phyloP scores from a whole-genome alignment of 331 rosid species.

The Ulmus americana region DNA sequence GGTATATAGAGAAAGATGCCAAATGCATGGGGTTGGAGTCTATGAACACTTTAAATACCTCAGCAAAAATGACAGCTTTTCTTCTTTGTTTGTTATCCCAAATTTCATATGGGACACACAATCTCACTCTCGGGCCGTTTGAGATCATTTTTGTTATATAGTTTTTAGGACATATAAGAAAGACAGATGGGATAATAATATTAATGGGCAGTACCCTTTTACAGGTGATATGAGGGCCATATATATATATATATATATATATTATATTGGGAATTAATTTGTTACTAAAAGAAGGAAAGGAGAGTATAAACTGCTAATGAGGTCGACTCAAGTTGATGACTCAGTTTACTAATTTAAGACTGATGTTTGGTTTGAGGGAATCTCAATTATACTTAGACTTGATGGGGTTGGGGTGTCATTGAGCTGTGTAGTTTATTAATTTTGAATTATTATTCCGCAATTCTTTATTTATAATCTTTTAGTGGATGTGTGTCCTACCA shows the following conservation, averaged over 20 bases:
- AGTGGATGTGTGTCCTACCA: background rate
- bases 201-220: background rate
- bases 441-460: background rate
- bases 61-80: conserved; percentile 22
- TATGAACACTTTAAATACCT: background rate
- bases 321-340: conserved; percentile 7
- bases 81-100: background rate
- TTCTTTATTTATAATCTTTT: background rate
- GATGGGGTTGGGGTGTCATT: background rate
- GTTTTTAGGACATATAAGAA: conserved; percentile 13
- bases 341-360: background rate
- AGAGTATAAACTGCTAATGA: background rate
- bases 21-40: conserved; percentile 21
- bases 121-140: conserved; percentile 3
- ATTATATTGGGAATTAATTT: background rate
- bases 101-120: background rate
- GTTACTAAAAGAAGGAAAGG: background rate
- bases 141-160: background rate
- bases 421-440: background rate
- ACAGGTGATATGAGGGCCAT: conserved; percentile 12
- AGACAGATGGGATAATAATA: background rate
- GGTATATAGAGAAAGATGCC: conserved; percentile 27
- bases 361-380: conserved; percentile 5
- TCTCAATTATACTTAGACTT: conserved; percentile 10
- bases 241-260: background rate